phyloP scores from a whole-genome alignment of 1,284 basidiomycete genomes.

The Porogramme epimiltina region DNA sequence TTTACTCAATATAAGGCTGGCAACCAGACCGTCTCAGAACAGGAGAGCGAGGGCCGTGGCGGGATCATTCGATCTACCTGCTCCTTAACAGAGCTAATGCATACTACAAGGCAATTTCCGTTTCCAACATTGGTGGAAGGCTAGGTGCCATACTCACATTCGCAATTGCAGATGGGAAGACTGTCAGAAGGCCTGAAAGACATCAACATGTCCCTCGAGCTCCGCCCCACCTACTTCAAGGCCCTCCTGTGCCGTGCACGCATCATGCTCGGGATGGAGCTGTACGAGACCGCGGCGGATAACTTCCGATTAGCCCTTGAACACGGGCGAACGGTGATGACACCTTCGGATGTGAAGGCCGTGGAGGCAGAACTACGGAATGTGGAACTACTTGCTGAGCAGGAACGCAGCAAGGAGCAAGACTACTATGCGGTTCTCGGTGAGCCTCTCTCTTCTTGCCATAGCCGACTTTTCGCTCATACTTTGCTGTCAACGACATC shows the following conservation, averaged over 20 bases:
- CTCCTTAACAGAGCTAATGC: constrained; percentile 14
- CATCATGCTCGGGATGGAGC: constrained; percentile 14
- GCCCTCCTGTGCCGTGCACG: constrained; percentile 13
- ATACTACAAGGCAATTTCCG: constrained; percentile 8
- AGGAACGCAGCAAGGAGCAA: constrained; percentile 5
- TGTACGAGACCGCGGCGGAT: constrained; percentile 18
- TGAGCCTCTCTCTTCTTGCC: not conserved
- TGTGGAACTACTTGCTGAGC: not conserved
- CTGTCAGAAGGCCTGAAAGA: constrained; percentile 14
- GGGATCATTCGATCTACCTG: constrained; percentile 16
- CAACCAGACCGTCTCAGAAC: not conserved
- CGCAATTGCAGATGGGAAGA: constrained; percentile 4
- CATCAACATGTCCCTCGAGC: constrained; percentile 10
- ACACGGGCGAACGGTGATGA: not conserved
- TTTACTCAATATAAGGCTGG: not conserved
- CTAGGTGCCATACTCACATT: not conserved
- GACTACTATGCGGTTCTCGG: constrained; percentile 18
- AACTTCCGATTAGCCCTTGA: constrained; percentile 10
- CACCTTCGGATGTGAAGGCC: not conserved
- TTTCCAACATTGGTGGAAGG: no score
- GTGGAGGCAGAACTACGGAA: constrained; percentile 1
- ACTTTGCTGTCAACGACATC: not conserved
- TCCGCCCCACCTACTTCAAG: constrained; percentile 6
- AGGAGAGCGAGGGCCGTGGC: constrained; percentile 15
- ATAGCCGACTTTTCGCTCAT: not conserved